Evolutionary conservation across 345 rosid species (phyloP).

Genomic region (Citrus sinensis): DVS_A1.0 CM039168.1:25537001-25537500

Average conservation of each 20-base stretch:
- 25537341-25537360: neutral
- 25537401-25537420: neutral
- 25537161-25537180: neutral
- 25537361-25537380: constrained; percentile 23
- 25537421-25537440: neutral
- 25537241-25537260: neutral
- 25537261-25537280: neutral
- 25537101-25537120: neutral
- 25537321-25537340: neutral
- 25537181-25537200: neutral
- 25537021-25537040: neutral
- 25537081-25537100: too few relatives aligned
- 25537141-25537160: neutral
- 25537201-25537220: neutral
- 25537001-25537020: neutral
- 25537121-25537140: neutral
- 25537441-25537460: neutral
- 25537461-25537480: neutral
- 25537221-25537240: neutral
- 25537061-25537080: neutral
- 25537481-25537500: too few relatives aligned
- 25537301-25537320: neutral
- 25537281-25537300: constrained; percentile 7
- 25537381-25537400: neutral
- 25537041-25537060: neutral